Conservation (phyloP, 768 basidiomycete species). For the Pleurotus salmoneostramineus region DNA sequence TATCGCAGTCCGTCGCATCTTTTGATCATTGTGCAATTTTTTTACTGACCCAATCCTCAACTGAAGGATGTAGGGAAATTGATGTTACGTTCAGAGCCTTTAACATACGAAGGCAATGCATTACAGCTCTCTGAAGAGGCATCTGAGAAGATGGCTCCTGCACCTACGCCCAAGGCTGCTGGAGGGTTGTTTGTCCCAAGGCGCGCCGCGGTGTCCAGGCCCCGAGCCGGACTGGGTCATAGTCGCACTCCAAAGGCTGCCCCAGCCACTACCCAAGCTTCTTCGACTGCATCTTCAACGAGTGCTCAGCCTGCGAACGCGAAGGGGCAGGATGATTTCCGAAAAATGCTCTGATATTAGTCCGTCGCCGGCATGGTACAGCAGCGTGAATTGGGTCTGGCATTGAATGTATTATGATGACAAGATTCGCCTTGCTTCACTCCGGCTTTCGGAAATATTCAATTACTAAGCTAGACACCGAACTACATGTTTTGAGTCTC, state of each 20-base stretch:
- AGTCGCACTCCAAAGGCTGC: conserved; percentile 33
- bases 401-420: no score
- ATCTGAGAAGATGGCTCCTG: conserved; percentile 24
- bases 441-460: no score
- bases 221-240: conserved; percentile 69
- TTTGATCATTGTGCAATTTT: background rate
- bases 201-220: conserved; percentile 57
- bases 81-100: conserved; percentile 65
- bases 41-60: background rate
- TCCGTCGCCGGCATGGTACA: no score
- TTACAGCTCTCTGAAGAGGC: conserved; percentile 60
- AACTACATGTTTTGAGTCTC: no score
- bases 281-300: conserved; percentile 14
- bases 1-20: conserved; percentile 46
- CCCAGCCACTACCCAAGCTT: conserved; percentile 8
- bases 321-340: conserved; percentile 80
- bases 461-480: no score
- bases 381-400: no score
- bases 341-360: conserved; percentile 89
- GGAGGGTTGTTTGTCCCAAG: conserved; percentile 61
- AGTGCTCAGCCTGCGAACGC: conserved; percentile 22
- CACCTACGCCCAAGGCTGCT: conserved; percentile 31
- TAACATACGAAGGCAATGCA: conserved; percentile 61
- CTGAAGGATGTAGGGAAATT: conserved; percentile 80
- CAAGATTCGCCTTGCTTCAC: no score